These are phyloP conservation scores for Marasmius tenuissimus DNA, from an alignment of 1,284 basidiomycete genomes.

Conservation along the genomic window DNA sequence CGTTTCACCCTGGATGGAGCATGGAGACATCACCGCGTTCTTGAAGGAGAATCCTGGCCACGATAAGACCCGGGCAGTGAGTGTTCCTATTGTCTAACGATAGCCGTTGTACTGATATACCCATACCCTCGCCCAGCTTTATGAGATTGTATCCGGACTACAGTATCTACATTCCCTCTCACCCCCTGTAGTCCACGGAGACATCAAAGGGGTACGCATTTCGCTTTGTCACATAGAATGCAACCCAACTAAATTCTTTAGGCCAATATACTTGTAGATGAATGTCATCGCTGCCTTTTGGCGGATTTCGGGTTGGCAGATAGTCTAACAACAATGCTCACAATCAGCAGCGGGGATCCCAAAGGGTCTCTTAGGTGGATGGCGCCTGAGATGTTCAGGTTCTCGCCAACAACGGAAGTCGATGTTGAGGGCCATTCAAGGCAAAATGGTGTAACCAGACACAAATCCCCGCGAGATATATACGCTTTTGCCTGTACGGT, in stretches of 20 bases:
- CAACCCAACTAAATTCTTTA: neutral
- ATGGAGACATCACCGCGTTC: slow-evolving; percentile 8
- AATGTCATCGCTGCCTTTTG: neutral
- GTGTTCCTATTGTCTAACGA: too few species aligned
- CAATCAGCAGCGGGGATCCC: neutral
- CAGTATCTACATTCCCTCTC: slow-evolving; percentile 2
- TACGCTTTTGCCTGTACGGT: slow-evolving; percentile 13
- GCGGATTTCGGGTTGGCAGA: neutral
- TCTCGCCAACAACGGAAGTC: too few species aligned
- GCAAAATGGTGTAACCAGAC: neutral
- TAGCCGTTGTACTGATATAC: too few species aligned
- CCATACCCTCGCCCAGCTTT: too few species aligned
- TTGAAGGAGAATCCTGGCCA: slow-evolving; percentile 6
- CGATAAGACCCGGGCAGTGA: slow-evolving; percentile 1
- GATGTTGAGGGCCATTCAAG: too few species aligned
- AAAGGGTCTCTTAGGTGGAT: slow-evolving; percentile 5
- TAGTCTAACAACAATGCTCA: neutral
- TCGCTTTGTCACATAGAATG: neutral
- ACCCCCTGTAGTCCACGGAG: slow-evolving; percentile 10
- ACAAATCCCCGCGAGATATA: slow-evolving; percentile 4
- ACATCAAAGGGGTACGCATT: slow-evolving; percentile 11
- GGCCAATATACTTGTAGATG: slow-evolving; percentile 3
- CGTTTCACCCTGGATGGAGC: slow-evolving; percentile 11
- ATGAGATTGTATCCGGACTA: too few species aligned
- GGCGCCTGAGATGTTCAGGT: neutral